Evolutionary conservation across 169 alveolate species (phyloP).

Genomic region (Plasmodium cynomolgi): DNA sequence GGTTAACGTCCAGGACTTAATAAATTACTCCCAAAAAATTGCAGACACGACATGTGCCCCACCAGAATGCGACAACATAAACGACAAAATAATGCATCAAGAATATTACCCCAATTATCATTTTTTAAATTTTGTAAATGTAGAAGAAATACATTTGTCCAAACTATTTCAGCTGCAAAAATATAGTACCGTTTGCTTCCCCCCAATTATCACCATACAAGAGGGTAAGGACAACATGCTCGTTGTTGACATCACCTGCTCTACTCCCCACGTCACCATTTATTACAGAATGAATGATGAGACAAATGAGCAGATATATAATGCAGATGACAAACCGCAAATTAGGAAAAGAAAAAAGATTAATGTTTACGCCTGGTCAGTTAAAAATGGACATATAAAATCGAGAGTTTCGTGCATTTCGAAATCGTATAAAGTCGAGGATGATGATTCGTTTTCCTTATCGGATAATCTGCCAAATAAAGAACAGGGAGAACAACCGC

Average conservation of each 20-base stretch:
- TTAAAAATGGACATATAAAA: conserved; percentile 37
- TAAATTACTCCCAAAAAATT: conserved; percentile 76
- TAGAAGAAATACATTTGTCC: conserved; percentile 83
- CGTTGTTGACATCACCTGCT: conserved; percentile 28
- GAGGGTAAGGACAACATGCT: conserved; percentile 70
- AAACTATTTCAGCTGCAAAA: conserved; percentile 78
- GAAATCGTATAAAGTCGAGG: conserved; percentile 55
- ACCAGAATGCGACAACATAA: conserved; percentile 82
- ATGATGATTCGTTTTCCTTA: background rate
- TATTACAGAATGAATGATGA: conserved; percentile 46
- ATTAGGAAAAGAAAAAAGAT: conserved; percentile 43
- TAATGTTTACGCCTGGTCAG: conserved; percentile 64
- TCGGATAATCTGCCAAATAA: background rate
- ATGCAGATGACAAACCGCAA: conserved; percentile 33
- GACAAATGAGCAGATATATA: conserved; percentile 31
- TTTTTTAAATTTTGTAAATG: conserved; percentile 80
- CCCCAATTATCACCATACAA: conserved; percentile 79
- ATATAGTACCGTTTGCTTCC: conserved; percentile 76
- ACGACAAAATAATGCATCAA: conserved; percentile 81
- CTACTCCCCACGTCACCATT: conserved; percentile 34
- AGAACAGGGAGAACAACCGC: background rate
- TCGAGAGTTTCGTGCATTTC: conserved; percentile 67
- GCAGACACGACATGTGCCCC: conserved; percentile 86
- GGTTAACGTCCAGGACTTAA: conserved; percentile 77
- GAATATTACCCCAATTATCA: conserved; percentile 85